Evolutionary conservation across 106 monocot genomes (phyloP).

Genomic region (Dioscorea alata): DNA sequence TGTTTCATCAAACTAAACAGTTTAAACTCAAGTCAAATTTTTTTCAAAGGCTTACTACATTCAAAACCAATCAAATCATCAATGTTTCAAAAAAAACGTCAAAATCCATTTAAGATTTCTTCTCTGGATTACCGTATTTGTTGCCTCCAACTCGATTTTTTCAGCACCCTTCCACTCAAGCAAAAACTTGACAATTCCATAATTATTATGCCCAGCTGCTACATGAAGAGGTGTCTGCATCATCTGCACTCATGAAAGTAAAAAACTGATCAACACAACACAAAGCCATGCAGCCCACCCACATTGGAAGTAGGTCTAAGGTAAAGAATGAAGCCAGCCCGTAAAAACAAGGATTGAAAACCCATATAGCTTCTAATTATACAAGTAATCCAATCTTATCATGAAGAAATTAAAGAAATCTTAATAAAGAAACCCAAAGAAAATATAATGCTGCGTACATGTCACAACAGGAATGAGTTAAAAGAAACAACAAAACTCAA

Average conservation of each 20-base stretch:
- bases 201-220: conserved; percentile 63
- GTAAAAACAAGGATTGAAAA: background rate
- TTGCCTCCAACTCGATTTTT: conserved; percentile 69
- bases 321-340: background rate
- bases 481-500: too few species aligned
- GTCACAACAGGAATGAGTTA: too few species aligned
- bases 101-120: background rate
- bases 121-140: conserved; percentile 65
- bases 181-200: conserved; percentile 50
- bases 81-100: background rate
- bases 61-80: background rate
- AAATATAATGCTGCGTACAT: too few species aligned
- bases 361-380: background rate
- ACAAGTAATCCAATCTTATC: background rate
- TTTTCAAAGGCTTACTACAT: background rate
- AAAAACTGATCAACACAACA: background rate
- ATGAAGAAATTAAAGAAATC: background rate
- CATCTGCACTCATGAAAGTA: conserved; percentile 44
- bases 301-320: too few species aligned
- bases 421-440: background rate
- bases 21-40: background rate
- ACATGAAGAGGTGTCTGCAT: conserved; percentile 86
- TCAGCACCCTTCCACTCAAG: conserved; percentile 62
- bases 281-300: background rate
- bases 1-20: conserved; percentile 87